These are phyloP conservation scores for Aspergillus sp. DNA, from an alignment of 2,329 filamentous ascomycete species.

Conservation along the genomic window DNA sequence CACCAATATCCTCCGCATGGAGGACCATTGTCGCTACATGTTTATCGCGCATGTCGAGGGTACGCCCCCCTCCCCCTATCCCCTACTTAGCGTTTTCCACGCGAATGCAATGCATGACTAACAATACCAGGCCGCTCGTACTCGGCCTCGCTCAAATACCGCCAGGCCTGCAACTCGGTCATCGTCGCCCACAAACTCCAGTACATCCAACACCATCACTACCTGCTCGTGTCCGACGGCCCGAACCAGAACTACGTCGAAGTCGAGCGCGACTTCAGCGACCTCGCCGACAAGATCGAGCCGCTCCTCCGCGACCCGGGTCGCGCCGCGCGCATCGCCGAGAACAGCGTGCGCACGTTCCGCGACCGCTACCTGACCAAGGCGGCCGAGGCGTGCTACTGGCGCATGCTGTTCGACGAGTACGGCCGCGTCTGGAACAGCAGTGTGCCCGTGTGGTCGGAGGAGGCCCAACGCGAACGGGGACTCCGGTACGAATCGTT, in stretches of 20 bases:
- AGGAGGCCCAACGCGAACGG: slow-evolving; percentile 7
- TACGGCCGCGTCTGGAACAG: slow-evolving; percentile 25
- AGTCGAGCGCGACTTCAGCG: slow-evolving; percentile 53
- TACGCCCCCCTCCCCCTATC: slow-evolving; percentile 13
- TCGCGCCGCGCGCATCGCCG: slow-evolving; percentile 44
- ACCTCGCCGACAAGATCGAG: slow-evolving; percentile 43
- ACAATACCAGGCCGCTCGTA: slow-evolving; percentile 36
- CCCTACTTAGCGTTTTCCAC: neutral
- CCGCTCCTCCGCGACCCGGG: slow-evolving; percentile 35
- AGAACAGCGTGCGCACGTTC: slow-evolving; percentile 45
- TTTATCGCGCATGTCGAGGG: slow-evolving; percentile 56
- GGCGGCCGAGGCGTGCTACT: slow-evolving; percentile 53
- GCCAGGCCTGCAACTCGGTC: slow-evolving; percentile 49
- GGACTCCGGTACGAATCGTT: slow-evolving; percentile 32
- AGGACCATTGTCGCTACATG: slow-evolving; percentile 54
- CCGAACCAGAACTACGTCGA: slow-evolving; percentile 48
- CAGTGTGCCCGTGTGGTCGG: slow-evolving; percentile 9
- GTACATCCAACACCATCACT: slow-evolving; percentile 48
- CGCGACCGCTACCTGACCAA: slow-evolving; percentile 51
- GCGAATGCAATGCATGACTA: neutral
- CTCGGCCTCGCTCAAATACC: slow-evolving; percentile 50
- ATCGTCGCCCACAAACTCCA: slow-evolving; percentile 47
- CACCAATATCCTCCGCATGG: slow-evolving; percentile 47
- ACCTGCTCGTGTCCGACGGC: slow-evolving; percentile 41
- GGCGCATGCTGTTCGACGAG: slow-evolving; percentile 43